Evolutionary conservation across 2,329 filamentous ascomycete species (phyloP).

Genomic region (Phialophora tarda): DNA sequence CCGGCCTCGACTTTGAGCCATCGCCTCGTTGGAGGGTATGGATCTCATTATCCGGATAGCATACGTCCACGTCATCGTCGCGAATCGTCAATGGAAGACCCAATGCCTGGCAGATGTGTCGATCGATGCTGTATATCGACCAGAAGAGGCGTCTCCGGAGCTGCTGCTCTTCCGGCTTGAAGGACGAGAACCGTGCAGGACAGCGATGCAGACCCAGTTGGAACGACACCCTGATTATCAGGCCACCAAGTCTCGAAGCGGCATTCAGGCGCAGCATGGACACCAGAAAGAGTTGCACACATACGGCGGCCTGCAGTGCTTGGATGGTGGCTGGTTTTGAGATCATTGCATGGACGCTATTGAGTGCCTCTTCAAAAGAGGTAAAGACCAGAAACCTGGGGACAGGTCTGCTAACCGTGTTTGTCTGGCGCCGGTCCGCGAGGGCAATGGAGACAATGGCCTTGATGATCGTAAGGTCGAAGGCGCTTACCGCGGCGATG

Average conservation of each 20-base stretch:
- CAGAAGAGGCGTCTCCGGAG: constrained; percentile 62
- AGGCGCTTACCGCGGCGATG: constrained; percentile 41
- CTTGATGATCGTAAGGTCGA: constrained; percentile 54
- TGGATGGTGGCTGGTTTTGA: constrained; percentile 56
- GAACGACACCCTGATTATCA: constrained; percentile 62
- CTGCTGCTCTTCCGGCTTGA: constrained; percentile 54
- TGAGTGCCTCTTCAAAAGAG: constrained; percentile 58
- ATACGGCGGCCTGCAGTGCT: constrained; percentile 58
- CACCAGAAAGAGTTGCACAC: constrained; percentile 61
- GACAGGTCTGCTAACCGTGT: constrained; percentile 42
- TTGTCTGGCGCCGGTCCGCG: constrained; percentile 58
- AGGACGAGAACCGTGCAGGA: constrained; percentile 58
- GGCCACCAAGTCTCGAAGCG: constrained; percentile 61
- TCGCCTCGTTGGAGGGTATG: constrained; percentile 43
- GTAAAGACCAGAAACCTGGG: constrained; percentile 56
- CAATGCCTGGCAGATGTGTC: constrained; percentile 62
- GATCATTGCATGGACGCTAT: constrained; percentile 57
- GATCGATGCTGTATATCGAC: constrained; percentile 63
- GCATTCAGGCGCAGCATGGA: constrained; percentile 64
- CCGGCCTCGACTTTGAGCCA: not conserved
- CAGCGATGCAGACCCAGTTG: constrained; percentile 65
- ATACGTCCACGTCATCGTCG: constrained; percentile 65
- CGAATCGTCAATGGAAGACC: constrained; percentile 61
- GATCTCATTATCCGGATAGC: constrained; percentile 57
- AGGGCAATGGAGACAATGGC: constrained; percentile 62